Percentiles rank a stretch among this genome's conserved stretches.
Conservation (phyloP, 169 alveolate genomes). For the Miamiensis avidus region DNA sequence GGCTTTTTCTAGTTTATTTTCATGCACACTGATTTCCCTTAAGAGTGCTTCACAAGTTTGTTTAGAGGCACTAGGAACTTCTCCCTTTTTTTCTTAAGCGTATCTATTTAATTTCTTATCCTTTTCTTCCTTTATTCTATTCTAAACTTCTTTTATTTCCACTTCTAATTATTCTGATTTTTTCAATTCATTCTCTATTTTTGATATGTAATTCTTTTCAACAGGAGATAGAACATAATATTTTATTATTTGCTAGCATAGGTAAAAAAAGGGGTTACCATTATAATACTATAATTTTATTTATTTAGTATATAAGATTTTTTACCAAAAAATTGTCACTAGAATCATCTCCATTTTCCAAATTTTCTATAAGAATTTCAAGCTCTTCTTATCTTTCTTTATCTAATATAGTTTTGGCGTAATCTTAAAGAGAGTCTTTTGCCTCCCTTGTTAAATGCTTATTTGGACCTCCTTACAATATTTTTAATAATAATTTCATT, state of each 20-base stretch:
- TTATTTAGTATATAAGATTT: background rate
- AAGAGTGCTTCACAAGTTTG: conserved; percentile 35
- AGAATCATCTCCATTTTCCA: conserved; percentile 10
- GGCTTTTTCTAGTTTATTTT: conserved; percentile 48
- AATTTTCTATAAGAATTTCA: conserved; percentile 1
- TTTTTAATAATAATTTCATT: conserved; percentile 18
- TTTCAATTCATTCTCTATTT: conserved; percentile 28
- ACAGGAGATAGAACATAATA: conserved; percentile 31
- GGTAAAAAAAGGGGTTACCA: background rate
- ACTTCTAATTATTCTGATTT: conserved; percentile 30
- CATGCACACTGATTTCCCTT: conserved; percentile 39
- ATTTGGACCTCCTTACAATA: conserved; percentile 2
- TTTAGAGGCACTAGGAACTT: conserved; percentile 3
- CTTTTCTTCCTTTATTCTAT: conserved; percentile 28
- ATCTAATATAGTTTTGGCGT: conserved; percentile 18
- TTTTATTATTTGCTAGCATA: conserved; percentile 19
- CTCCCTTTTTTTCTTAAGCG: conserved; percentile 37
- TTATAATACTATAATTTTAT: background rate
- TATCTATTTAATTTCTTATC: conserved; percentile 37
- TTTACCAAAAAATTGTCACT: conserved; percentile 23
- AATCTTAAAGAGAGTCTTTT: conserved; percentile 2
- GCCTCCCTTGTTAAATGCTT: conserved; percentile 3
- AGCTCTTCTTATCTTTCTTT: conserved; percentile 28
- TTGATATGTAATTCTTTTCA: conserved; percentile 19
- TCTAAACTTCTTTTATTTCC: conserved; percentile 40